Base-by-base conservation (phyloP, 805 yeast species). In the Candida bentonensis region DNA sequence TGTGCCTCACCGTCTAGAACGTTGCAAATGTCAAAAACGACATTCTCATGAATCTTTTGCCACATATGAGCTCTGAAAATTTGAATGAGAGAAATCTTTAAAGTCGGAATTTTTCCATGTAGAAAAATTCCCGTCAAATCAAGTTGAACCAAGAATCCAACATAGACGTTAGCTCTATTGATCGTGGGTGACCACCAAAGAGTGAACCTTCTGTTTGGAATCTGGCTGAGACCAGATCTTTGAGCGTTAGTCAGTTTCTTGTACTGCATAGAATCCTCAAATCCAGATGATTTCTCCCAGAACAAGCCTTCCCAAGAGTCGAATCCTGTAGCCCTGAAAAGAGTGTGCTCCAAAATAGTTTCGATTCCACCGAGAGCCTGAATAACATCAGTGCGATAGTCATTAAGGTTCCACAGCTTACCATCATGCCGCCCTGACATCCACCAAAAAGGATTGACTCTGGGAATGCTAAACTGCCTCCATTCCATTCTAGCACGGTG, bases 121-220 rank as follows among this genome's bases (percentile, higher is more conserved):
- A 92, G 67, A 62, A 92, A 92, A 23, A 92, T 89, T 55, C 98
- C 99, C 0, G 99, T 92, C 57, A 92, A 67, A 63, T 92, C 99
- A 40, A 92, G 69, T 60, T 92, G 99, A 23, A 92, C 98, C 56
- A 88, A 69, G 66, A 92, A 92, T 22, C 99, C 99, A 46, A 92
- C 96, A 58, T 92, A 92, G 22, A 92, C 97, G 57, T 92, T 92
- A 3, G 98, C 98, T 51, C 99, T 74, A 57, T 92, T 92, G 54
- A 92, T 92, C 0, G 99, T 92, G 3, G 99, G 99, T 0, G 96
- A 87, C 99, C 99, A 92, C 99, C 99, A 92, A 23, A 92, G 66
- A 0, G 98, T 92, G 59, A 92, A 92, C 40, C 99, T 74, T 60
- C 99, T 79, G 59, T 92, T 92, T 2, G 99, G 99, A 56, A 92